A percentile compares a stretch with the other conserved stretches of the same genome.
phyloP scores from a whole-genome alignment of 352 stramenopile genomes.

The Globisporangium nunn region DNA sequence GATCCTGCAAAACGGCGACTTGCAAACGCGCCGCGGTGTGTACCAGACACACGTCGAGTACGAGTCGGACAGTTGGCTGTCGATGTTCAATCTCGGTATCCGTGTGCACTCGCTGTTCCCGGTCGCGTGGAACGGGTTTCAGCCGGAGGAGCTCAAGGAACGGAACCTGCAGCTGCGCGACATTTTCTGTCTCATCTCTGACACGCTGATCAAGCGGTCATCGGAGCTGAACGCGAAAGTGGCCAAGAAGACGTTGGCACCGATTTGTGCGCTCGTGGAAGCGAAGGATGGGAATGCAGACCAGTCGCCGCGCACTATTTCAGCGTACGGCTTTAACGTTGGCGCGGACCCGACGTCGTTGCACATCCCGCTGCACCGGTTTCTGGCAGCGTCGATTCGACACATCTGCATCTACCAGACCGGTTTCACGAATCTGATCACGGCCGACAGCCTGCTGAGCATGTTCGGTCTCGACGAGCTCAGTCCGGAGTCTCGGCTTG shows the following conservation, averaged over 20 bases:
- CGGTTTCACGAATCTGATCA: slow-evolving; percentile 40
- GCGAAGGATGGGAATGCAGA: slow-evolving; percentile 10
- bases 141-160: slow-evolving; percentile 24
- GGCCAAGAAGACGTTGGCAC: slow-evolving; percentile 37
- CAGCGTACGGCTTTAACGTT: slow-evolving; percentile 65
- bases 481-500: slow-evolving; percentile 29
- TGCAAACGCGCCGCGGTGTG: slow-evolving; percentile 60
- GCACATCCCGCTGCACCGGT: slow-evolving; percentile 80
- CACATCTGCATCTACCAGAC: slow-evolving; percentile 56
- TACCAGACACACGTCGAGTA: slow-evolving; percentile 82
- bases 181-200: slow-evolving; percentile 44
- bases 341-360: slow-evolving; percentile 53
- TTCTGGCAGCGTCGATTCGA: slow-evolving; percentile 61
- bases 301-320: slow-evolving; percentile 4
- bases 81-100: slow-evolving; percentile 87
- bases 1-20: slow-evolving; percentile 61
- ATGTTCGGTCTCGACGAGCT: slow-evolving; percentile 57
- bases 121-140: slow-evolving; percentile 69
- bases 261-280: slow-evolving; percentile 25
- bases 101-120: slow-evolving; percentile 81
- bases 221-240: slow-evolving; percentile 36
- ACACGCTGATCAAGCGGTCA: slow-evolving; percentile 39
- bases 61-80: slow-evolving; percentile 83
- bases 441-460: slow-evolving; percentile 35
- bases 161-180: slow-evolving; percentile 24